These are phyloP conservation scores for Blepharisma japonicum DNA, from an alignment of 73 alveolate species.

Conservation along the genomic window DNA sequence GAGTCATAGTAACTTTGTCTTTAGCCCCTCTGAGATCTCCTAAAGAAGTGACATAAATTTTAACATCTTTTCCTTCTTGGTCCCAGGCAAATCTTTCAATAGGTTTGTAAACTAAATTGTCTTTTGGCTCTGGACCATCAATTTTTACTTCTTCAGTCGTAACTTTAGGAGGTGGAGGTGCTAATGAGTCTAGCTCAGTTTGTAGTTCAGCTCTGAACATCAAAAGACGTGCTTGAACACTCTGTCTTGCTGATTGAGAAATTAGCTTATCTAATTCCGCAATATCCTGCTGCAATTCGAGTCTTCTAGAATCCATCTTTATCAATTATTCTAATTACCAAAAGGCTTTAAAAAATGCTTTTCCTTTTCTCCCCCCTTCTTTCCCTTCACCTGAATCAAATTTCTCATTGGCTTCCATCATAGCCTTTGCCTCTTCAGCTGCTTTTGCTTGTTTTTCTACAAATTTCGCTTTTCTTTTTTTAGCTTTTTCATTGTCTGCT, in stretches of 20 bases:
- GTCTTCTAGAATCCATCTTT: conserved; percentile 2
- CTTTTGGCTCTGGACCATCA: background rate
- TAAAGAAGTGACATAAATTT: conserved; percentile 36
- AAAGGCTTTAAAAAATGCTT: too few relatives aligned
- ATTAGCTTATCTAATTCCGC: background rate
- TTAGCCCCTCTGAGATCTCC: conserved; percentile 40
- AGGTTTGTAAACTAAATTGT: background rate
- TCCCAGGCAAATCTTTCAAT: conserved; percentile 35
- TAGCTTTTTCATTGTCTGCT: too few relatives aligned
- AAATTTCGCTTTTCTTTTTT: too few relatives aligned
- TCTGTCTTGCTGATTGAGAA: background rate
- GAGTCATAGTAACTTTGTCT: conserved; percentile 33
- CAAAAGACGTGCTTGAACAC: background rate
- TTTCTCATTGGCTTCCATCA: too few relatives aligned
- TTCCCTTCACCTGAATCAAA: too few relatives aligned
- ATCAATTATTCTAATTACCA: too few relatives aligned
- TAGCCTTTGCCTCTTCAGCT: too few relatives aligned
- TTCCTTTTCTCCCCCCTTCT: too few relatives aligned
- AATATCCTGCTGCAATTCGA: conserved; percentile 10
- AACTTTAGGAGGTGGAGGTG: background rate
- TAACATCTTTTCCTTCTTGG: conserved; percentile 37
- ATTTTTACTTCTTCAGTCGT: background rate
- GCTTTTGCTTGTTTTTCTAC: too few relatives aligned
- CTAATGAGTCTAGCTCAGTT: background rate
- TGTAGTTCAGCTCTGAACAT: background rate